phyloP scores from a whole-genome alignment of 2,329 filamentous ascomycete species.

The Xylogone sp. region DNA sequence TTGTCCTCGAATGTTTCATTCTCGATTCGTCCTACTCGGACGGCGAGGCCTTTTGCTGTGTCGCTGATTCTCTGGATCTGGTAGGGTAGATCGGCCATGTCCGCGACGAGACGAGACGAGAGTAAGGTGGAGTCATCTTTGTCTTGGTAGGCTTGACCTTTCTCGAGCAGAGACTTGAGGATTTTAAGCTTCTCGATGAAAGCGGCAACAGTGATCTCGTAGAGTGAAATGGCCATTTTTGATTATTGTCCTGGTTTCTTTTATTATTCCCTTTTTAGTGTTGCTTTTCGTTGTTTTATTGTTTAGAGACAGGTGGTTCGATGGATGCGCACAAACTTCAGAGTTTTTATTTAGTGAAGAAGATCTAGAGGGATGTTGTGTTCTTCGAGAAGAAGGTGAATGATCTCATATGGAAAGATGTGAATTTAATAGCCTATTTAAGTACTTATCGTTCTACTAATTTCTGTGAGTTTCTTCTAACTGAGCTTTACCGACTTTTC shows the following conservation, averaged over 20 bases:
- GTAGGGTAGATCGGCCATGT: conserved; percentile 46
- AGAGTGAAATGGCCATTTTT: conserved; percentile 21
- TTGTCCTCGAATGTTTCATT: conserved; percentile 32
- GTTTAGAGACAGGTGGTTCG: no score
- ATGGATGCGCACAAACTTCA: no score
- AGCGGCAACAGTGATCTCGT: conserved; percentile 35
- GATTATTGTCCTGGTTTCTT: conserved; percentile 24
- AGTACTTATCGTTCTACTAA: background rate
- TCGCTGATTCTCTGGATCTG: conserved; percentile 44
- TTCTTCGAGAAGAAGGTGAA: no score
- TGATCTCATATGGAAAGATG: no score
- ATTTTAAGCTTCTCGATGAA: conserved; percentile 39
- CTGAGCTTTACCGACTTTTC: background rate
- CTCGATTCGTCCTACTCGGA: conserved; percentile 33
- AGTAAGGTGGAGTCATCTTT: conserved; percentile 30
- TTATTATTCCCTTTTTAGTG: background rate
- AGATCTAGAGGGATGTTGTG: no score
- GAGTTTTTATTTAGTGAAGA: no score
- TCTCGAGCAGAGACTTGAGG: conserved; percentile 38
- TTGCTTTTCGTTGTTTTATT: no score
- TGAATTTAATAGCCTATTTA: no score
- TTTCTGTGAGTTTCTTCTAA: background rate
- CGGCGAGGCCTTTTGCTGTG: conserved; percentile 35
- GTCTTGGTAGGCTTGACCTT: conserved; percentile 36
- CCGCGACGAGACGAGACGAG: conserved; percentile 37